phyloP scores from a whole-genome alignment of 805 yeast species.

The Ogataea glucozyma region DNA sequence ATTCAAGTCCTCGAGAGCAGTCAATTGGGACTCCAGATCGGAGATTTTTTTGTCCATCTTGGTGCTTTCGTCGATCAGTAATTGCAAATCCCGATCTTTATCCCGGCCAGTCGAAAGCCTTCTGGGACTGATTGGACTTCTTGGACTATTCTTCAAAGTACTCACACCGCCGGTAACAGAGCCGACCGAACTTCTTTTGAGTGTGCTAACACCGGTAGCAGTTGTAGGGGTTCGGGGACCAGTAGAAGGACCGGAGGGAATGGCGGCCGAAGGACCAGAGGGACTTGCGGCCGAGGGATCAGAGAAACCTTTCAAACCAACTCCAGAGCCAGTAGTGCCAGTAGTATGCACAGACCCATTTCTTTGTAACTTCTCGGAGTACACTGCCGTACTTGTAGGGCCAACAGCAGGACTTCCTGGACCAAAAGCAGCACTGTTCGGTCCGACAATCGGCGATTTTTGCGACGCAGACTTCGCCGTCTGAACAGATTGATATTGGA shows the following conservation, averaged over 20 bases:
- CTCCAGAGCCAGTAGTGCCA: too few relatives aligned
- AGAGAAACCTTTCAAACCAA: too few relatives aligned
- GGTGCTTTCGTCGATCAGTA: slow-evolving; percentile 47
- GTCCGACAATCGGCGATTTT: not conserved
- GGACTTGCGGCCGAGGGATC: too few relatives aligned
- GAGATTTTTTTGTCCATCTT: slow-evolving; percentile 49
- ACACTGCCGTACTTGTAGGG: slow-evolving; percentile 1
- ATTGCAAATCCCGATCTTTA: slow-evolving; percentile 44
- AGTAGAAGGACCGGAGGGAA: too few relatives aligned
- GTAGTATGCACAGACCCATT: slow-evolving; percentile 2
- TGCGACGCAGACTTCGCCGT: not conserved
- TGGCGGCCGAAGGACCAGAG: too few relatives aligned
- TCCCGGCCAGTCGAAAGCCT: slow-evolving; percentile 20
- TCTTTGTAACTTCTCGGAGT: slow-evolving; percentile 1
- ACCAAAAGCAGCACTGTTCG: not conserved
- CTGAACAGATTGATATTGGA: too few relatives aligned
- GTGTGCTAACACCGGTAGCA: not conserved
- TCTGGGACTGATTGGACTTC: slow-evolving; percentile 12
- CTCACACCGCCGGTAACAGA: slow-evolving; percentile 1
- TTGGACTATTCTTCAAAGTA: slow-evolving; percentile 5
- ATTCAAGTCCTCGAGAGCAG: slow-evolving; percentile 15
- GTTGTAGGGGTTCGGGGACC: too few relatives aligned
- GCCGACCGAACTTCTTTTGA: not conserved
- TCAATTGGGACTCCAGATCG: slow-evolving; percentile 35
- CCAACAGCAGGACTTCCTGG: not conserved